A percentile compares a stretch with the other conserved stretches of the same genome.
These are phyloP conservation scores for Quercus ilex DNA, from an alignment of 306 rosid genomes.

Conservation along the genomic window DNA sequence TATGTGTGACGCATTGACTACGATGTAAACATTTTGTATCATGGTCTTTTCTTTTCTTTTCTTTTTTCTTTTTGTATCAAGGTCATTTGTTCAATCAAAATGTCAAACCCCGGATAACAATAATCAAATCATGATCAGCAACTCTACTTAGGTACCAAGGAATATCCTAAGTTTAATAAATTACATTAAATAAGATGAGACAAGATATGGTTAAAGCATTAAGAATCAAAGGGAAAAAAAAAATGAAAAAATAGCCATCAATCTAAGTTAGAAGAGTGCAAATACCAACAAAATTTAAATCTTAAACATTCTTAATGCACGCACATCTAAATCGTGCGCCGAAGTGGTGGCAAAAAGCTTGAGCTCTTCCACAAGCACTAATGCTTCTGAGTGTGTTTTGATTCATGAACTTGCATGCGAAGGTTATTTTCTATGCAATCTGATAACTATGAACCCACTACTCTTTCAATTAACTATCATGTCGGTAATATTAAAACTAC, in stretches of 20 bases:
- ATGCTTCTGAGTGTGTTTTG: neutral
- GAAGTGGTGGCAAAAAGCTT: neutral
- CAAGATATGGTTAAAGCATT: too few species aligned
- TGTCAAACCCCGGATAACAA: too few species aligned
- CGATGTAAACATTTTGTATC: too few species aligned
- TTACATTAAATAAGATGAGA: too few species aligned
- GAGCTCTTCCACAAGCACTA: neutral
- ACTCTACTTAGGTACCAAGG: too few species aligned
- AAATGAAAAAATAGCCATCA: neutral
- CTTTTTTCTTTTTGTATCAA: too few species aligned
- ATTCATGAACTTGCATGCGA: constrained; percentile 1
- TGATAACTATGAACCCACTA: constrained; percentile 17
- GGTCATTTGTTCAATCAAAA: too few species aligned
- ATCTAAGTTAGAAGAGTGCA: neutral
- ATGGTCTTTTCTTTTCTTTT: too few species aligned
- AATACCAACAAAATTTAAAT: neutral
- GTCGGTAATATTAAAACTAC: neutral
- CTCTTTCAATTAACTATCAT: neutral
- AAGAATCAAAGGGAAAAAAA: too few species aligned
- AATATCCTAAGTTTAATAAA: too few species aligned
- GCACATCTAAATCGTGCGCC: neutral
- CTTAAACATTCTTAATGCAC: neutral
- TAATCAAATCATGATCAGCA: too few species aligned
- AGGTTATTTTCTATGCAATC: neutral
- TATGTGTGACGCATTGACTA: too few species aligned